A percentile compares a stretch with the other conserved stretches of the same genome.
These are phyloP conservation scores for Fusarium anguioides DNA, from an alignment of 2,329 filamentous ascomycete genomes.

Conservation along the genomic window DNA sequence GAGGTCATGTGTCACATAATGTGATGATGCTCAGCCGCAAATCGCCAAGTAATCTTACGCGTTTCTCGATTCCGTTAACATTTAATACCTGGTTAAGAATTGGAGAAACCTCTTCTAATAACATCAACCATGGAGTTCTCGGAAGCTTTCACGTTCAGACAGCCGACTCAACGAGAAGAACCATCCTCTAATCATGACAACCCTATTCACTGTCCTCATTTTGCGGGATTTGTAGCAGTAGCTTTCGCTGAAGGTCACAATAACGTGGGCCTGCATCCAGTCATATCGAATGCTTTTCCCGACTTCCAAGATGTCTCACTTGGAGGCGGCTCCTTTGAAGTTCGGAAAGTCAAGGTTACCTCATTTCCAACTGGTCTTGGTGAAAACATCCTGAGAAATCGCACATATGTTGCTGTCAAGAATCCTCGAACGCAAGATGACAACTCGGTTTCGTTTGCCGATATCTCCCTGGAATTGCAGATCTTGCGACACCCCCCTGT, in stretches of 20 bases:
- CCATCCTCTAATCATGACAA: background rate
- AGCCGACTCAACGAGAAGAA: background rate
- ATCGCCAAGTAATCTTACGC: background rate
- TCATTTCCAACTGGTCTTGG: background rate
- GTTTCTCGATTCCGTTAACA: too few species aligned
- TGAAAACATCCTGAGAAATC: background rate
- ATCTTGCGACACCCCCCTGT: background rate
- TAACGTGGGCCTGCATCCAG: background rate
- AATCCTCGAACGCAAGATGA: slow-evolving; percentile 3
- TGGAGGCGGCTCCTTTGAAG: slow-evolving; percentile 6
- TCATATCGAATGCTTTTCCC: background rate
- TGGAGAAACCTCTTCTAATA: background rate
- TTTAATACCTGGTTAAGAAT: too few species aligned
- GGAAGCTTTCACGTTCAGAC: background rate
- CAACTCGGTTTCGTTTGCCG: background rate
- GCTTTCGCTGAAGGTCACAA: background rate
- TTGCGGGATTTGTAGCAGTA: slow-evolving; percentile 12
- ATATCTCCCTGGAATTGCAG: slow-evolving; percentile 1
- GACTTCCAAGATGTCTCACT: background rate
- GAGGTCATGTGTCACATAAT: slow-evolving; percentile 2
- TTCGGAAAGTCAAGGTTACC: slow-evolving; percentile 4
- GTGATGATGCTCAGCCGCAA: background rate
- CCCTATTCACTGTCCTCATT: background rate
- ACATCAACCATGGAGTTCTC: background rate
- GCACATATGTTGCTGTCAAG: slow-evolving; percentile 1